Percentiles rank a stretch among this genome's conserved stretches.
Evolutionary conservation across 495 filamentous ascomycete species (phyloP).

Genomic region (Astrothelium macrocarpum): DNA sequence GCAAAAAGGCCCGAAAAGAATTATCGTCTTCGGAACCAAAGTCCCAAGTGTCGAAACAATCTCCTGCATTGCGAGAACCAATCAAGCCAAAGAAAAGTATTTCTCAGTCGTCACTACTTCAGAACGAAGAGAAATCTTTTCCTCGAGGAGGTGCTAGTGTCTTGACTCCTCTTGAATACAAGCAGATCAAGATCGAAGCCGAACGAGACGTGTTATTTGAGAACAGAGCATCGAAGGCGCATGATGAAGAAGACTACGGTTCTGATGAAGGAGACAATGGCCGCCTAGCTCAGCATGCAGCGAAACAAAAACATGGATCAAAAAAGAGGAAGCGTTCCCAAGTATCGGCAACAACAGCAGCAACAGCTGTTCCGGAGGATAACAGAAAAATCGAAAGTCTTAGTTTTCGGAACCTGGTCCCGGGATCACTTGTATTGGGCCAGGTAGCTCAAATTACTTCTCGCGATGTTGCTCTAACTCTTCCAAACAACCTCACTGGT

Average conservation of each 20-base stretch:
- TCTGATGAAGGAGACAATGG: conserved; percentile 38
- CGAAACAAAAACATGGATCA: conserved; percentile 32
- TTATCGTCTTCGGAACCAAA: conserved; percentile 3
- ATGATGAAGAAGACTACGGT: conserved; percentile 26
- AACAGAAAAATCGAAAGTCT: conserved; percentile 70
- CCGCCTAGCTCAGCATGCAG: conserved; percentile 42
- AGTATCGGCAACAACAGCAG: conserved; percentile 18
- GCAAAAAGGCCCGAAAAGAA: not conserved
- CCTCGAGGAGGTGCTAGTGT: conserved; percentile 87
- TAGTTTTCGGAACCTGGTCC: conserved; percentile 78
- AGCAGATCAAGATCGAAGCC: conserved; percentile 91
- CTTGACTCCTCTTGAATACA: conserved; percentile 86
- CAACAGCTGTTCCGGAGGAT: conserved; percentile 45
- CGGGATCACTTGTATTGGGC: conserved; percentile 77
- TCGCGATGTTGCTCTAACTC: conserved; percentile 64
- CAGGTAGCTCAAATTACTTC: conserved; percentile 73
- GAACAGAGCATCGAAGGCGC: conserved; percentile 48
- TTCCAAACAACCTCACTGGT: conserved; percentile 87
- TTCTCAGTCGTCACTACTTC: conserved; percentile 37
- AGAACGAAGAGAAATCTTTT: conserved; percentile 78
- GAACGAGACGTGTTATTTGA: conserved; percentile 90
- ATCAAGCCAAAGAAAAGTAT: conserved; percentile 6
- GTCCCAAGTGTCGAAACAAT: conserved; percentile 7
- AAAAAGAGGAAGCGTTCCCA: conserved; percentile 42
- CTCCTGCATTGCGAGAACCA: conserved; percentile 8